phyloP scores from a whole-genome alignment of 2,329 filamentous ascomycete genomes.

The Penicillium sp. region DNA sequence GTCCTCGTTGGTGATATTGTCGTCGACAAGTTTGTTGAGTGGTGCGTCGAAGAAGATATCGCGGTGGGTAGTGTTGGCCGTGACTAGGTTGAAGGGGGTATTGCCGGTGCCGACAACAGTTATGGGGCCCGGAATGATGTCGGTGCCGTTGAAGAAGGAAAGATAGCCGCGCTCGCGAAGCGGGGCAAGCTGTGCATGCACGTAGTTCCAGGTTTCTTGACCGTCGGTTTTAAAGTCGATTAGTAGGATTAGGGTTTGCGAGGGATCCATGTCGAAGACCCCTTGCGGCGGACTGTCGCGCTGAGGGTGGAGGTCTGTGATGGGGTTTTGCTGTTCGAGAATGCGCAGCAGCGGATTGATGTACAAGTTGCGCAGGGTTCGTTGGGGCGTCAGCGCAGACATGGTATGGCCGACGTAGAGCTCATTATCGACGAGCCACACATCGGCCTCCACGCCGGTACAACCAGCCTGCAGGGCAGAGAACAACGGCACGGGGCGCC shows the following conservation, averaged over 20 bases:
- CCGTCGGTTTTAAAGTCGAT: conserved; percentile 45
- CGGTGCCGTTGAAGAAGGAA: conserved; percentile 43
- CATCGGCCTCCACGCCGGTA: conserved; percentile 50
- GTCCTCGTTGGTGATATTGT: no score
- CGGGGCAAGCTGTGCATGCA: conserved; percentile 38
- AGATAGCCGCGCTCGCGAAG: conserved; percentile 45
- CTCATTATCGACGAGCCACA: conserved; percentile 47
- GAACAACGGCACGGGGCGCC: conserved; percentile 47
- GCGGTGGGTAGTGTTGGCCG: conserved; percentile 41
- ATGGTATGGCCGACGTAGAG: conserved; percentile 49
- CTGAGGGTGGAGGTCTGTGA: conserved; percentile 30
- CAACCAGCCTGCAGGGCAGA: conserved; percentile 50
- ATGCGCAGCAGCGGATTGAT: conserved; percentile 45
- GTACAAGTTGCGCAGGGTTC: conserved; percentile 46
- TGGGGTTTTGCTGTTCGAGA: conserved; percentile 43
- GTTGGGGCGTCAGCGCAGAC: conserved; percentile 38
- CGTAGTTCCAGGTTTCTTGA: conserved; percentile 29
- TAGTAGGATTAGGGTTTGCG: conserved; percentile 45
- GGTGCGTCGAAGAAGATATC: conserved; percentile 52
- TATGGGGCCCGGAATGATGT: conserved; percentile 38
- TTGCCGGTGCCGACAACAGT: conserved; percentile 49
- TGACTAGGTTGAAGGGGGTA: conserved; percentile 43
- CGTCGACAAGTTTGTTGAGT: conserved; percentile 32
- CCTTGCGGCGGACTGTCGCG: conserved; percentile 34
- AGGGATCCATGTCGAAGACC: conserved; percentile 44